phyloP scores from a whole-genome alignment of 176 grass and related monocot genomes.

The Elymus sibiricus region DNA sequence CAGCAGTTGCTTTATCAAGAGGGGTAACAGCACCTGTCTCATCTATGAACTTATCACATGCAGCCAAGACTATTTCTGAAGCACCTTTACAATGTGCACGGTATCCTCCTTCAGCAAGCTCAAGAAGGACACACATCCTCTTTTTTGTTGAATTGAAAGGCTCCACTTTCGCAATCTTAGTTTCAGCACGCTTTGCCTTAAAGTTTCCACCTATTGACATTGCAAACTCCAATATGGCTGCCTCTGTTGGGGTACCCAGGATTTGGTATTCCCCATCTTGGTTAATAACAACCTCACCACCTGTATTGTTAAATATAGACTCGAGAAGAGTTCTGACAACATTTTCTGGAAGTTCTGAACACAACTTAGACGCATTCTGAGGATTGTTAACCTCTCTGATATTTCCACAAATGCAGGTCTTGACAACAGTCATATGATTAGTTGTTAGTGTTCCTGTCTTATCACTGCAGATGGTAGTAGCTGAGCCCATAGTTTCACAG shows the following conservation, averaged over 20 bases:
- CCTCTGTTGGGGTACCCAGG: constrained; percentile 83
- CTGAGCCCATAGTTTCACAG: constrained; percentile 99
- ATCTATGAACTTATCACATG: constrained; percentile 72
- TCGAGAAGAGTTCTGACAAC: constrained; percentile 70
- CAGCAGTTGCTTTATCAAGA: constrained; percentile 55
- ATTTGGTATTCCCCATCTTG: constrained; percentile 66
- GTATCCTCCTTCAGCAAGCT: constrained; percentile 57
- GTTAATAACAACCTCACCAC: constrained; percentile 83
- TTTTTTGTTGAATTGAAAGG: constrained; percentile 98
- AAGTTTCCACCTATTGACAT: constrained; percentile 90
- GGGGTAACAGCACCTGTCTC: constrained; percentile 48
- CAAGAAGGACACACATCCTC: constrained; percentile 86
- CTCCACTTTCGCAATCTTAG: constrained; percentile 79
- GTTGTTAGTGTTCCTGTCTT: constrained; percentile 96
- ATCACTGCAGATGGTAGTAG: constrained; percentile 94
- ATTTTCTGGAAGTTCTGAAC: constrained; percentile 63
- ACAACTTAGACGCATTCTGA: constrained; percentile 52
- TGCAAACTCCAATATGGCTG: constrained; percentile 90
- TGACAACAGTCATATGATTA: constrained; percentile 96
- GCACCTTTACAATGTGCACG: constrained; percentile 89
- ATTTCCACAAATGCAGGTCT: constrained; percentile 76
- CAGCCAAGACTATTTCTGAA: constrained; percentile 92
- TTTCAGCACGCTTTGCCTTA: constrained; percentile 58
- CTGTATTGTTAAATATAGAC: constrained; percentile 95
- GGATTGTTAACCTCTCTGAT: constrained; percentile 51